Percentiles rank a stretch among this genome's conserved stretches.
These are phyloP conservation scores for Blastobotrys robertii DNA, from an alignment of 805 yeast genomes.

Conservation along the genomic window DNA sequence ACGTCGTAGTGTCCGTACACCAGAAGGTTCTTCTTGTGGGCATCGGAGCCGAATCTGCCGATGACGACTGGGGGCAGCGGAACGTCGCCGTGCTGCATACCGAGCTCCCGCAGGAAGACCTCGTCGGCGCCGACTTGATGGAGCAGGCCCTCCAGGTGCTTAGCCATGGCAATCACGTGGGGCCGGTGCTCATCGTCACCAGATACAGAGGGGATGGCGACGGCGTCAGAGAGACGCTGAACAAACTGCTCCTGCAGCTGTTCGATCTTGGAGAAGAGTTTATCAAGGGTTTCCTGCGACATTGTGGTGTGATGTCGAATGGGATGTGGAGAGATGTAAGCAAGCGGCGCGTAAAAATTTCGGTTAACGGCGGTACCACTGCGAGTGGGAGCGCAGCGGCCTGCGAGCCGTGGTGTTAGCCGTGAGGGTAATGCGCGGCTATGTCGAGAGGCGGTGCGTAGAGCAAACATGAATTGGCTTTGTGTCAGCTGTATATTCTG, in stretches of 20 bases:
- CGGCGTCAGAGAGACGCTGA: slow-evolving; percentile 54
- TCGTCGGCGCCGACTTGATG: slow-evolving; percentile 68
- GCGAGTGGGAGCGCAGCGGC: too few relatives aligned
- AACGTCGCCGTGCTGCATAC: slow-evolving; percentile 66
- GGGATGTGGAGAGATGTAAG: too few relatives aligned
- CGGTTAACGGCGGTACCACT: too few relatives aligned
- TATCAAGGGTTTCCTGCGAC: slow-evolving; percentile 11
- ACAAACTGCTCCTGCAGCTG: too few relatives aligned
- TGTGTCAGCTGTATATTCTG: too few relatives aligned
- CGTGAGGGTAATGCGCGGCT: too few relatives aligned
- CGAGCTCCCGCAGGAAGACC: slow-evolving; percentile 72
- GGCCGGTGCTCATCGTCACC: slow-evolving; percentile 85
- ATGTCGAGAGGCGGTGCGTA: too few relatives aligned
- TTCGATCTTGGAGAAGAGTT: slow-evolving; percentile 9
- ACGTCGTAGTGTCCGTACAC: slow-evolving; percentile 98
- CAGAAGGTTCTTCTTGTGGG: slow-evolving; percentile 76
- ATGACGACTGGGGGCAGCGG: slow-evolving; percentile 92
- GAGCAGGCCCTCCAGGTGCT: slow-evolving; percentile 65
- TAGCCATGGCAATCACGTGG: slow-evolving; percentile 80
- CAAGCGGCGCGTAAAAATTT: too few relatives aligned
- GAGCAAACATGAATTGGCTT: too few relatives aligned
- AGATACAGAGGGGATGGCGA: slow-evolving; percentile 90
- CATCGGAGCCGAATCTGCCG: slow-evolving; percentile 75
- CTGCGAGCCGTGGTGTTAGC: too few relatives aligned
- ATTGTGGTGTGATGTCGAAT: slow-evolving; percentile 3